Percentiles rank a stretch among this genome's conserved stretches.
Evolutionary conservation across 2,329 filamentous ascomycete species (phyloP).

Genomic region (Exophiala sideris): DNA sequence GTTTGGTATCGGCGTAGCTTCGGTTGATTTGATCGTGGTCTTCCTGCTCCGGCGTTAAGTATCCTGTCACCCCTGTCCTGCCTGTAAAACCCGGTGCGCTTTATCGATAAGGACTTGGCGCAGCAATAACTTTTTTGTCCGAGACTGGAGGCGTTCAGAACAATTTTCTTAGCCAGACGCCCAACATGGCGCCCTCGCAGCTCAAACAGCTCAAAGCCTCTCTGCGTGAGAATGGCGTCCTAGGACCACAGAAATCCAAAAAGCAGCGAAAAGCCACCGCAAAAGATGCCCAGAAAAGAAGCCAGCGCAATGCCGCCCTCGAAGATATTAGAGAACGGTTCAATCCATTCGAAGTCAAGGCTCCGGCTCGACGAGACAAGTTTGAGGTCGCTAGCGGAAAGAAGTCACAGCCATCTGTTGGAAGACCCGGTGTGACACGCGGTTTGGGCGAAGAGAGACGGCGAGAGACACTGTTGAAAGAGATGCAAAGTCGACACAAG

Average conservation of each 20-base stretch:
- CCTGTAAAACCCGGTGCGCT: too few relatives aligned
- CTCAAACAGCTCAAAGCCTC: conserved; percentile 93
- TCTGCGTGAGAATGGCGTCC: conserved; percentile 81
- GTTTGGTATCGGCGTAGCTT: too few relatives aligned
- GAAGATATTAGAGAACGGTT: conserved; percentile 89
- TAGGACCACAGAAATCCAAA: conserved; percentile 89
- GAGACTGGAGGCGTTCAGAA: too few relatives aligned
- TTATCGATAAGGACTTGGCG: too few relatives aligned
- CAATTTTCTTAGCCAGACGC: background rate
- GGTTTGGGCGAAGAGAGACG: conserved; percentile 82
- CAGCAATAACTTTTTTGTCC: too few relatives aligned
- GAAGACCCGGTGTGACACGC: conserved; percentile 79
- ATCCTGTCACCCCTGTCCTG: too few relatives aligned
- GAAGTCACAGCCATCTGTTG: conserved; percentile 56
- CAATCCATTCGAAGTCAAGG: conserved; percentile 95
- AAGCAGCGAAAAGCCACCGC: conserved; percentile 80
- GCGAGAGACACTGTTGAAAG: conserved; percentile 76
- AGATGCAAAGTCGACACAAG: conserved; percentile 86
- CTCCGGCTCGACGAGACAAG: conserved; percentile 71
- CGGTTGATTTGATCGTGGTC: too few relatives aligned
- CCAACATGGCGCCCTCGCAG: conserved; percentile 84
- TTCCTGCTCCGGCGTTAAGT: too few relatives aligned
- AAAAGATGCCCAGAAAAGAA: conserved; percentile 68
- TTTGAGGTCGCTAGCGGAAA: conserved; percentile 76
- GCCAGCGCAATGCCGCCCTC: conserved; percentile 73